Evolutionary conservation across 129 eudicot species (phyloP).

Genomic region (Tanacetum coccineum): DNA sequence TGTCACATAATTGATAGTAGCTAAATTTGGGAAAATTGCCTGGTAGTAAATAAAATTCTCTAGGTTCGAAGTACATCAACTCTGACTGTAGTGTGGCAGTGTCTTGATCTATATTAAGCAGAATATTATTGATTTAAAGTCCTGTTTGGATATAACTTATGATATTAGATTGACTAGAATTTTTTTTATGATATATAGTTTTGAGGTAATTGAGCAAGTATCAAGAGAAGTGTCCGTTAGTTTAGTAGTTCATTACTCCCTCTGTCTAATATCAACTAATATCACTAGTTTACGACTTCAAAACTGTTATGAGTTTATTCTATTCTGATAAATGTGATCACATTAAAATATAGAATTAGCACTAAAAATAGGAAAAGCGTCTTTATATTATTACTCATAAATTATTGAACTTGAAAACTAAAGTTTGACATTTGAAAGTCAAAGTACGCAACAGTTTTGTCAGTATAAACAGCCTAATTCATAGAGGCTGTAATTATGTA

Average conservation of each 20-base stretch:
- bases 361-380: not conserved
- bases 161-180: constrained; percentile 8
- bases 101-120: not conserved
- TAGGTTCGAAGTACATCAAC: not conserved
- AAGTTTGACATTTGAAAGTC: not conserved
- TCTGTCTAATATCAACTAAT: constrained; percentile 1
- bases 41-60: not conserved
- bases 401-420: not conserved
- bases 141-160: constrained; percentile 1
- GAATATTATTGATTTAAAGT: not conserved
- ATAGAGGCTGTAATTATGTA: constrained; percentile 9
- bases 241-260: not conserved
- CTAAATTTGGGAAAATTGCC: not conserved
- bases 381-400: not conserved
- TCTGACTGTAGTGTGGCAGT: not conserved
- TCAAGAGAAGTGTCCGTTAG: constrained; percentile 1
- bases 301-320: not conserved
- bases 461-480: not conserved
- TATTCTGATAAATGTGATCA: not conserved
- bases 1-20: constrained; percentile 11
- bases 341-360: not conserved
- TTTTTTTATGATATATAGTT: not conserved
- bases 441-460: not conserved
- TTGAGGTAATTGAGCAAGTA: not conserved
- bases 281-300: constrained; percentile 11